phyloP scores from a whole-genome alignment of 441 rosid species.

The Mallotus japonicus region DNA sequence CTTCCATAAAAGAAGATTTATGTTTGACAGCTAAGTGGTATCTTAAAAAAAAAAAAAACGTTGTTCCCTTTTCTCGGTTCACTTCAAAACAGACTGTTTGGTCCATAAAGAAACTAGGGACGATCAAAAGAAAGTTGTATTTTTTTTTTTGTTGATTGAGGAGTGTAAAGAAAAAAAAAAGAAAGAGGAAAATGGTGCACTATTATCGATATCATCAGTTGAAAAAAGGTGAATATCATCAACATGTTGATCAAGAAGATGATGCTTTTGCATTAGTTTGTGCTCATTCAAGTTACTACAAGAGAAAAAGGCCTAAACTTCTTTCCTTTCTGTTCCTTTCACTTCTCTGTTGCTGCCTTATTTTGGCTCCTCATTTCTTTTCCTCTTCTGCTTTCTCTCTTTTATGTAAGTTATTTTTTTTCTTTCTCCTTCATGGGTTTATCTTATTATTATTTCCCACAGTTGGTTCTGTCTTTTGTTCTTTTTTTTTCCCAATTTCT shows the following conservation, averaged over 20 bases:
- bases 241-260: slow-evolving; percentile 28
- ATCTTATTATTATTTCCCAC: not conserved
- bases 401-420: slow-evolving; percentile 38
- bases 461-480: not conserved
- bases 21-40: no score
- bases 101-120: no score
- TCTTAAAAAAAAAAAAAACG: not conserved
- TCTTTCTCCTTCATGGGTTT: slow-evolving; percentile 13
- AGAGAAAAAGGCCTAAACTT: slow-evolving; percentile 60
- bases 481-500: not conserved
- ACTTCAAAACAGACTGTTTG: not conserved
- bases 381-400: slow-evolving; percentile 47
- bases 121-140: no score
- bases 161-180: no score
- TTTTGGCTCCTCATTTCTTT: slow-evolving; percentile 52
- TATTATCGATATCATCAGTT: slow-evolving; percentile 40
- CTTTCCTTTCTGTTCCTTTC: slow-evolving; percentile 54
- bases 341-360: slow-evolving; percentile 55
- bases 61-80: not conserved
- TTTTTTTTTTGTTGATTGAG: no score
- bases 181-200: slow-evolving; percentile 36
- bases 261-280: slow-evolving; percentile 36
- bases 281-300: slow-evolving; percentile 34
- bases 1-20: no score
- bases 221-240: slow-evolving; percentile 36